phyloP scores from a whole-genome alignment of 306 rosid genomes.

The Quercus aquifolioides region DNA sequence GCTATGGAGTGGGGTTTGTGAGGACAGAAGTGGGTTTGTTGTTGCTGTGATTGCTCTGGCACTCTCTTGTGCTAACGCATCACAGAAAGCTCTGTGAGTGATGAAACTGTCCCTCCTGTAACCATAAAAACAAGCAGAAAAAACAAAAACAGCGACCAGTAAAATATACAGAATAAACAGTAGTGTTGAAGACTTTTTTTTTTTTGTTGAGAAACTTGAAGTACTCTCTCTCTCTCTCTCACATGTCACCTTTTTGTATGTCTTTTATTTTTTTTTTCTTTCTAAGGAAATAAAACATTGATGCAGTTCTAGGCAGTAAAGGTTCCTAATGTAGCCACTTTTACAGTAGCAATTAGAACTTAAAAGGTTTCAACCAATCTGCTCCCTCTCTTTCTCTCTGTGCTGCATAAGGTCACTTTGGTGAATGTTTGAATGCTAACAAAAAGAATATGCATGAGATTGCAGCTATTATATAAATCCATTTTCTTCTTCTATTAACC shows the following conservation, averaged over 20 bases:
- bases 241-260: constrained; percentile 11
- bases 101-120: constrained; percentile 89
- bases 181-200: too few species aligned
- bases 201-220: background rate
- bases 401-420: background rate
- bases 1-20: constrained; percentile 33
- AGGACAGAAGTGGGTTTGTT: constrained; percentile 33
- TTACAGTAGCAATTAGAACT: background rate
- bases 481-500: background rate
- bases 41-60: constrained; percentile 26
- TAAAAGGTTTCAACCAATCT: background rate
- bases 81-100: constrained; percentile 89
- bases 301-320: constrained; percentile 13
- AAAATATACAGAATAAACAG: background rate
- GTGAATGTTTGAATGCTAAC: background rate
- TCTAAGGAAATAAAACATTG: background rate
- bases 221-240: constrained; percentile 6
- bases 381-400: background rate
- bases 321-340: constrained; percentile 1
- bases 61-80: constrained; percentile 74
- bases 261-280: constrained; percentile 4
- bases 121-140: constrained; percentile 19
- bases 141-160: constrained; percentile 20
- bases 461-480: background rate
- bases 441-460: background rate